Evolutionary conservation across 2,329 filamentous ascomycete genomes (phyloP), one percentile per base, ranked within the genome.

Genomic region (Pseudogymnoascus sp.): DNA sequence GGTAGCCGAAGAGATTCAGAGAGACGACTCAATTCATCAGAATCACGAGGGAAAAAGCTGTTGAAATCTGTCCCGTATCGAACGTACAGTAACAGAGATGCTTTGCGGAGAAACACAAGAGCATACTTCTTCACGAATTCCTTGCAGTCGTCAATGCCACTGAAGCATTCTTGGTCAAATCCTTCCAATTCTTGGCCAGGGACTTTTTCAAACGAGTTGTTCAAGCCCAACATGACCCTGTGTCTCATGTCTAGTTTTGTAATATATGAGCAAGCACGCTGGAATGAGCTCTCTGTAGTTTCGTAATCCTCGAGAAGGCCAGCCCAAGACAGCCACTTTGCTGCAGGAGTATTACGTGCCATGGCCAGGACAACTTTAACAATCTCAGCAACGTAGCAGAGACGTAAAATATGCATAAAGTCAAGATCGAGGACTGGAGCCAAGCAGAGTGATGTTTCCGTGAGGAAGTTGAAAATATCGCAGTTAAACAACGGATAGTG

Each of bases 321-420:
- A 59, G 68, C 65, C 64, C 68, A 67, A 13, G 61, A 59, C n/a
- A 82, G 69, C 78, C 81, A 86, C 60, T 73, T 75, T 5, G 76
- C 73, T 3, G 75, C 71, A 0, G 81, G 77, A 54, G 84, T 79
- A 68, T 83, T 84, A 58, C 78, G 79, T 24, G 79, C 78, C 71
- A 83, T 84, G 6, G 81, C 78, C 11, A 85, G 71, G 13, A 91
- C 81, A 5, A 92, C 86, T 75, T 96, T 95, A 63, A 95, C 85
- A 62, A 99, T 85, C 74, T 99, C 94, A 2, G 90, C 90, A 61
- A 96, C 81, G 71, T 96, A 97, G 75, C 92, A 97, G 50, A 97
- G 78, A 37, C 88, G 86, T 58, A 97, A 75, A 59, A 97, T 74
- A 72, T 96, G 89, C 40, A 87, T 83, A 41, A 95, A 84, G 61